These are phyloP conservation scores for Sporisorium exsertum DNA, from an alignment of 1,284 basidiomycete genomes.

Conservation along the genomic window DNA sequence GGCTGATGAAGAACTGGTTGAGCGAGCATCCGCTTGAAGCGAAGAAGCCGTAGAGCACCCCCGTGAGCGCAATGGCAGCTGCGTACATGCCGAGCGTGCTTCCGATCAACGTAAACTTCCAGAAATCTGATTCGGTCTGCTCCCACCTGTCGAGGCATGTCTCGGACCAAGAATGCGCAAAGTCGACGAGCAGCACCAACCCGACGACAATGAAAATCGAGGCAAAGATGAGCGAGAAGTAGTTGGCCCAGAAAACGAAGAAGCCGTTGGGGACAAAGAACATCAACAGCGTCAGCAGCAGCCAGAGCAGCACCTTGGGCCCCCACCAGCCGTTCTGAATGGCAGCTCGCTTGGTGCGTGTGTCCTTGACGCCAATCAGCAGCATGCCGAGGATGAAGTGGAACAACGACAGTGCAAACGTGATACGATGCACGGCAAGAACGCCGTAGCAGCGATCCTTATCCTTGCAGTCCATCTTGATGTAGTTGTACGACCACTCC, in stretches of 20 bases:
- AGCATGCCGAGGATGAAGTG: conserved; percentile 83
- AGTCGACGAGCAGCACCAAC: conserved; percentile 96
- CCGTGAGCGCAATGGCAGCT: conserved; percentile 84
- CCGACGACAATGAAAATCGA: conserved; percentile 93
- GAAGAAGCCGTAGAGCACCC: conserved; percentile 91
- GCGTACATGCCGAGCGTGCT: conserved; percentile 91
- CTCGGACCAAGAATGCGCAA: conserved; percentile 98
- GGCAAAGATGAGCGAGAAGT: conserved; percentile 87
- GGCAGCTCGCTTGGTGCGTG: conserved; percentile 87
- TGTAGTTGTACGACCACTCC: conserved; percentile 93
- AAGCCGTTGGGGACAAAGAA: conserved; percentile 95
- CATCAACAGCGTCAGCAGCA: conserved; percentile 80
- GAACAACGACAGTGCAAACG: conserved; percentile 91
- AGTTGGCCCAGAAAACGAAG: conserved; percentile 97
- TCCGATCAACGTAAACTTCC: conserved; percentile 95
- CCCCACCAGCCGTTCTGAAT: conserved; percentile 99
- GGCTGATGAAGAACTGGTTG: conserved; percentile 94
- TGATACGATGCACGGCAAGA: conserved; percentile 96
- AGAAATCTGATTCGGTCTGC: conserved; percentile 82
- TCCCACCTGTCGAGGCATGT: conserved; percentile 97
- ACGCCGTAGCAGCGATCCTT: conserved; percentile 93
- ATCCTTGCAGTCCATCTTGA: conserved; percentile 94
- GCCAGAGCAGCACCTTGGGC: conserved; percentile 89
- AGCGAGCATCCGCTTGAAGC: conserved; percentile 85
- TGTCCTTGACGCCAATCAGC: conserved; percentile 88